phyloP scores from a whole-genome alignment of 768 basidiomycete genomes.

The Termitomyces sp. region DNA sequence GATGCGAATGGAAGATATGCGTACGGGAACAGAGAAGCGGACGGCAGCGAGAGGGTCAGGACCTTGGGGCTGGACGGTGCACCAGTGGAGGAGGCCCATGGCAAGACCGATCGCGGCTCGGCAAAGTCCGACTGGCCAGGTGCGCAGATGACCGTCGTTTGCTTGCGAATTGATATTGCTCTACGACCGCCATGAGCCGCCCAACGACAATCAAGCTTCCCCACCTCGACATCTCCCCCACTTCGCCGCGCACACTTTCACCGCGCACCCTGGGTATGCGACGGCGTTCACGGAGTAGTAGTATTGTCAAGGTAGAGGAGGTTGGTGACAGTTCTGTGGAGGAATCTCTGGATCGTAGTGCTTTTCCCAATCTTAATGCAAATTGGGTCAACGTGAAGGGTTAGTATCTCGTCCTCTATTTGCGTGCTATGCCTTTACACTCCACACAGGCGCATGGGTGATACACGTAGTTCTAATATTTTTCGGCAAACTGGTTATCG shows the following conservation, averaged over 20 bases:
- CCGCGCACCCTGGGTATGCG: constrained; percentile 22
- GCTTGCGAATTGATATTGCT: constrained; percentile 7
- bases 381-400: constrained; percentile 96
- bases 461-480: constrained; percentile 95
- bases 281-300: constrained; percentile 60
- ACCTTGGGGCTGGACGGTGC: constrained; percentile 54
- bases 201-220: constrained; percentile 58
- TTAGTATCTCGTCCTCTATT: constrained; percentile 26
- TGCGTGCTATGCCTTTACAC: constrained; percentile 3
- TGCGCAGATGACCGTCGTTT: constrained; percentile 19
- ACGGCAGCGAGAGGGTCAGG: constrained; percentile 62
- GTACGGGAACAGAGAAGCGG: constrained; percentile 67
- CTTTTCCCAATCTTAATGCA: constrained; percentile 83
- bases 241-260: constrained; percentile 27
- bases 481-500: constrained; percentile 87
- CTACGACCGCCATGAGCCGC: constrained; percentile 41
- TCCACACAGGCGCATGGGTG: constrained; percentile 86
- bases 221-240: constrained; percentile 37
- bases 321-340: constrained; percentile 71
- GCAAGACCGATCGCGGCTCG: constrained; percentile 18
- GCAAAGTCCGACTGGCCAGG: constrained; percentile 24
- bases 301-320: constrained; percentile 84
- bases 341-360: constrained; percentile 75
- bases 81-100: constrained; percentile 68
- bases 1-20: constrained; percentile 64